phyloP scores from a whole-genome alignment of 176 grass and related monocot species.

The barley (Hordeum vulgare) region DNA sequence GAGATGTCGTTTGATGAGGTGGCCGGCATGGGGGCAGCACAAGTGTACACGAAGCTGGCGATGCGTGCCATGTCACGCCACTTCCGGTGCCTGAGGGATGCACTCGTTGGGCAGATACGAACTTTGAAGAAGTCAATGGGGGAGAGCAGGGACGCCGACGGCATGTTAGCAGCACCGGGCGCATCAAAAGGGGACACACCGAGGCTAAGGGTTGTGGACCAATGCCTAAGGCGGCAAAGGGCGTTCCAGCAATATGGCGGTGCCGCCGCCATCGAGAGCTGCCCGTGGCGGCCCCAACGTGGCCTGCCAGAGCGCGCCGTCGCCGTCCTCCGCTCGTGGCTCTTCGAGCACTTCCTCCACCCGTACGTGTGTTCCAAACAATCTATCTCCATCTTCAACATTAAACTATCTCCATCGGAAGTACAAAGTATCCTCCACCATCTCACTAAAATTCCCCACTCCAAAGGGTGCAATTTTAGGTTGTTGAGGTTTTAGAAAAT shows the following conservation, averaged over 20 bases:
- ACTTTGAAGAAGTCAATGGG: conserved; percentile 33
- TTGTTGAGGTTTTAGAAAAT: no score
- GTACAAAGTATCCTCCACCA: no score
- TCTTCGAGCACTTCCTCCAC: conserved; percentile 92
- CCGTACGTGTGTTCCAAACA: conserved; percentile 30
- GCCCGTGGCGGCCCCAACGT: conserved; percentile 64
- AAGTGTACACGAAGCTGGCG: conserved; percentile 57
- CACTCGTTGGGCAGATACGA: conserved; percentile 27
- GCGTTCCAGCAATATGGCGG: conserved; percentile 39
- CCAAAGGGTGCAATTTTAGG: background rate
- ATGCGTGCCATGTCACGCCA: conserved; percentile 72
- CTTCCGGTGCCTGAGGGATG: conserved; percentile 63
- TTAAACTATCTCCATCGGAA: no score
- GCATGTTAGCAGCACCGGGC: background rate
- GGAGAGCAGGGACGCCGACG: background rate
- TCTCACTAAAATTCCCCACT: background rate
- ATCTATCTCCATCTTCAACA: background rate
- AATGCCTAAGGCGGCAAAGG: conserved; percentile 41
- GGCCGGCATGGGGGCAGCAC: conserved; percentile 34
- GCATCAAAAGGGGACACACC: conserved; percentile 54
- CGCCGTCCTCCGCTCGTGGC: conserved; percentile 72
- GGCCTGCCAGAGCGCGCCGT: conserved; percentile 66
- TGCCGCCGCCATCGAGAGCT: conserved; percentile 23
- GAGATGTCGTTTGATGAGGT: conserved; percentile 44
- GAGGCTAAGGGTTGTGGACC: conserved; percentile 53